Percentiles rank a stretch among this genome's conserved stretches.
These are phyloP conservation scores for Nannizziopsis barbatae DNA, from an alignment of 2,329 filamentous ascomycete species.

Conservation along the genomic window DNA sequence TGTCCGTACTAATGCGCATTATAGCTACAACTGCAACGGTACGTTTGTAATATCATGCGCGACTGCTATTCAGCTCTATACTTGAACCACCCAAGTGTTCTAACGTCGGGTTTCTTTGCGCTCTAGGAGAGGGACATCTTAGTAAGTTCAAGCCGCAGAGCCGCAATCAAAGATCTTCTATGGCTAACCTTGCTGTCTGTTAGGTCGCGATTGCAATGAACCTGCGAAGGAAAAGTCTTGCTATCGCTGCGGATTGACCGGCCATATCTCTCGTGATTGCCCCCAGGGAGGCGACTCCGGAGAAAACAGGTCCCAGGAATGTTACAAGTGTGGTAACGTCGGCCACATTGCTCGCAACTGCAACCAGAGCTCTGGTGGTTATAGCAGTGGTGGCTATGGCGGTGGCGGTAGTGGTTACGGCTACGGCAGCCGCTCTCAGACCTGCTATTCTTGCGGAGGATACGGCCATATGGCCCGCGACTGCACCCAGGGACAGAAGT, in stretches of 20 bases:
- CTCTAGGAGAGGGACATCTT: slow-evolving; percentile 57
- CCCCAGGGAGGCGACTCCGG: slow-evolving; percentile 38
- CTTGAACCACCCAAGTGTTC: slow-evolving; percentile 18
- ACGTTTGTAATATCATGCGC: slow-evolving; percentile 33
- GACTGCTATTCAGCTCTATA: slow-evolving; percentile 5
- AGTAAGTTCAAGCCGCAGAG: slow-evolving; percentile 43
- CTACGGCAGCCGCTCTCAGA: slow-evolving; percentile 55
- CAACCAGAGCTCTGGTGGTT: slow-evolving; percentile 39
- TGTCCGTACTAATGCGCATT: slow-evolving; percentile 13
- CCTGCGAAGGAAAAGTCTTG: slow-evolving; percentile 73
- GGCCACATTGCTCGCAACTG: slow-evolving; percentile 80
- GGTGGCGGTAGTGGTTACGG: slow-evolving; percentile 37
- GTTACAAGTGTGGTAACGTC: slow-evolving; percentile 96
- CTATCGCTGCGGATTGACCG: slow-evolving; percentile 58
- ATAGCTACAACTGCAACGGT: slow-evolving; percentile 72
- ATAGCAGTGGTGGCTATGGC: slow-evolving; percentile 40
- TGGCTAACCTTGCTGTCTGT: slow-evolving; percentile 8
- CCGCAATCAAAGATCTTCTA: slow-evolving; percentile 6
- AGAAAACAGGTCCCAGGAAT: slow-evolving; percentile 53
- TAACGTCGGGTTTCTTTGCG: slow-evolving; percentile 17
- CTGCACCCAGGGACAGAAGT: slow-evolving; percentile 98
- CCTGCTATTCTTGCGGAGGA: slow-evolving; percentile 96
- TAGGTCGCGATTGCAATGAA: slow-evolving; percentile 80
- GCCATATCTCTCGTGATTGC: slow-evolving; percentile 80
- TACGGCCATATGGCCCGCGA: slow-evolving; percentile 96